Conservation (phyloP, 2,329 filamentous ascomycete genomes). For the Colletotrichum falcatum region DNA sequence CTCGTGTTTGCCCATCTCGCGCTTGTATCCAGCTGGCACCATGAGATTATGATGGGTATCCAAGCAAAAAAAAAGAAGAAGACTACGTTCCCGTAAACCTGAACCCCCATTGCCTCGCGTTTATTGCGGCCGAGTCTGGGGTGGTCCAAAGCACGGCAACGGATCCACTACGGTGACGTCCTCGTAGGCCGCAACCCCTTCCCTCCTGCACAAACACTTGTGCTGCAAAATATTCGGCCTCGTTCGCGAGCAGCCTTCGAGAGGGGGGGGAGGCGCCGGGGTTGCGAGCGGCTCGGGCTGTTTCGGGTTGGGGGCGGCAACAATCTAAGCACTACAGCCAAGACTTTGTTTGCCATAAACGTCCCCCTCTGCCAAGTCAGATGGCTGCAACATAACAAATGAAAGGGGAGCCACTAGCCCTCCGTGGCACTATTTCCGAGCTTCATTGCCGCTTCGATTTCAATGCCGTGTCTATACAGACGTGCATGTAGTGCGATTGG, state of each 20-base stretch:
- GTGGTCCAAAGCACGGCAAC: neutral
- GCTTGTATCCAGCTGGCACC: neutral
- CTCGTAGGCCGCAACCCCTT: neutral
- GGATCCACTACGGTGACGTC: neutral
- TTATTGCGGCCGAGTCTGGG: neutral
- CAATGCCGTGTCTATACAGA: neutral
- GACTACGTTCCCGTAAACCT: neutral
- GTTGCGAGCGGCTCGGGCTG: neutral
- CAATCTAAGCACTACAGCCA: neutral
- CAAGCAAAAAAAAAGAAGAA: neutral
- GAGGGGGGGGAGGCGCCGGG: neutral
- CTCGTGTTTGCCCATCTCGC: neutral
- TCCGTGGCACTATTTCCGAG: neutral
- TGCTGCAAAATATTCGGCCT: neutral
- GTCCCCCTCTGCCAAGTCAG: neutral
- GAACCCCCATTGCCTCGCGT: neutral
- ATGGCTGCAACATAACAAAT: neutral
- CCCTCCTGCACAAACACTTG: neutral
- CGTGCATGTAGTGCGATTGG: neutral
- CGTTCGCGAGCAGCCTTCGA: neutral
- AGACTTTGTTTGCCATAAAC: neutral
- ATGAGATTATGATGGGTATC: neutral
- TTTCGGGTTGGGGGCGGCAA: neutral
- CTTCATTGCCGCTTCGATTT: neutral
- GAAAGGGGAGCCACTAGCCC: neutral